phyloP scores from a whole-genome alignment of 495 filamentous ascomycete genomes.

The Lasiosphaeria hispida region DNA sequence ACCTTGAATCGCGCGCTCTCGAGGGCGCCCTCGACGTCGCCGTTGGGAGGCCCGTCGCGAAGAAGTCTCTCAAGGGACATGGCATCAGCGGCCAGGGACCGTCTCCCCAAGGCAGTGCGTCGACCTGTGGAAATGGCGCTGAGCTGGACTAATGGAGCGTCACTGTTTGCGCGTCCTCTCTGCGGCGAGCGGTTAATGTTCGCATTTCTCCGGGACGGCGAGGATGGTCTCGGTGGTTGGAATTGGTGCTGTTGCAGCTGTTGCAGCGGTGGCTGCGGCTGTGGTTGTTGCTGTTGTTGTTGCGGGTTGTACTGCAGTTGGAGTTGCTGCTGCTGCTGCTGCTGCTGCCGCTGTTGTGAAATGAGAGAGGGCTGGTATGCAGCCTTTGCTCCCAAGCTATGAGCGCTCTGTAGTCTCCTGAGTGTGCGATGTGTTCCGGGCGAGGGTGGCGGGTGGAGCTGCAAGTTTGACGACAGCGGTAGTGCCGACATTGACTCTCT shows the following conservation, averaged over 20 bases:
- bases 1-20: conserved; percentile 74
- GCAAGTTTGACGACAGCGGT: conserved; percentile 19
- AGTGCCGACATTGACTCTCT: conserved; percentile 29
- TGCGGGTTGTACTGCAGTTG: conserved; percentile 28
- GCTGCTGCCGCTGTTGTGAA: conserved; percentile 50
- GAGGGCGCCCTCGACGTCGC: conserved; percentile 63
- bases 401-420: conserved; percentile 56
- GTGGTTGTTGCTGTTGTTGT: conserved; percentile 19
- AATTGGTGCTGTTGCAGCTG: conserved; percentile 17
- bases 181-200: conserved; percentile 50
- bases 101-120: conserved; percentile 54
- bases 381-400: conserved; percentile 48
- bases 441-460: conserved; percentile 35
- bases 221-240: conserved; percentile 5
- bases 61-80: conserved; percentile 65
- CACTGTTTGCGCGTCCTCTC: conserved; percentile 71
- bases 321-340: conserved; percentile 27
- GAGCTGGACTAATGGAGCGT: conserved; percentile 51
- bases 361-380: conserved; percentile 45
- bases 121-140: conserved; percentile 35
- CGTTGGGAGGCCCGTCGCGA: conserved; percentile 69
- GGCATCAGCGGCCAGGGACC: conserved; percentile 54
- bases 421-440: conserved; percentile 44
- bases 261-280: conserved; percentile 15
- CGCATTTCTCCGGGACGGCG: conserved; percentile 31